Base-by-base conservation (phyloP, 1,139 yeast species). In the Debaryomyces fabryi region DNA sequence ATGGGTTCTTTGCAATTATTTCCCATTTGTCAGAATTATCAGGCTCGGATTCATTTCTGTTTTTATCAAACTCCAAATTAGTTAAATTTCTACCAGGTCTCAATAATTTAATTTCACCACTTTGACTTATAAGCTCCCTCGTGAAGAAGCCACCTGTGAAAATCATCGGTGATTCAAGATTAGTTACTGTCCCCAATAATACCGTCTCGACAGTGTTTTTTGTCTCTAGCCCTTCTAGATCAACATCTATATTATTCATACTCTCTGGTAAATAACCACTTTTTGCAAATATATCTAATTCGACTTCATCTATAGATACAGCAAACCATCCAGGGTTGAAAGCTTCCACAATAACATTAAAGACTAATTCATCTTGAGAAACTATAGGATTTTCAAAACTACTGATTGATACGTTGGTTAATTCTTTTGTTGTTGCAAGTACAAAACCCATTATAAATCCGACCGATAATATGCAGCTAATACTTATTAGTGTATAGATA, bases 271-370 rank as follows among this genome's bases (percentile, higher is more conserved):
- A 52, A 59, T 81, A 83, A 5, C 85, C 79, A 47, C 95, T 83
- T 57, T 87, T 86, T 1, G 97, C 98, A 72, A 93, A 93, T 3
- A 93, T 76, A 63, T 92, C 97, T 42, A 93, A 65, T 57, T 90
- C 95, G 6, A 86, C 86, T 7, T 83, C 82, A 40, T 75, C 74
- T 2, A 92, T 75, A 6, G 76, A 74, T 4, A 92, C 82, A 1
- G 88, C 78, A 57, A 87, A 77, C 72, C 89, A 80, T 0, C 97
- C 97, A 0, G 97, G 97, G 63, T 93, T 93, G 56, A 85, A 81
- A 0, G 96, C 96, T 52, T 83, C 86, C 18, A 90, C 82, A 3
- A 82, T 79, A 54, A 92, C 71, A 63, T 87, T 90, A 68, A 92
- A 90, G 1, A 91, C 80, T 46, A 93, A 72, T 62, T 91, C 97